phyloP scores from a whole-genome alignment of 179 eudicot genomes.

The Silene vulgaris region DNA sequence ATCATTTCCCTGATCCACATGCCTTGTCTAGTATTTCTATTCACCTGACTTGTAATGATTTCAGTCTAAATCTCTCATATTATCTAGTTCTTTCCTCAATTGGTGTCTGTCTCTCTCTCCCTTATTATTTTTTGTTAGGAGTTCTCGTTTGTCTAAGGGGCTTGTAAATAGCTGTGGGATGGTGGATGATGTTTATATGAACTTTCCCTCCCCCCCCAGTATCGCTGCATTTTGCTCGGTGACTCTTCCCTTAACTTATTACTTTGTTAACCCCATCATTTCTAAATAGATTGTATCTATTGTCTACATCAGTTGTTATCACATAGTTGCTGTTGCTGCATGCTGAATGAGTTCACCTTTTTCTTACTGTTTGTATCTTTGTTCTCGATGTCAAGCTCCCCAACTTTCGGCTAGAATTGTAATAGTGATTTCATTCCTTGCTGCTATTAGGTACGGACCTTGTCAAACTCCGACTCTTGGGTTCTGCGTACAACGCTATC shows the following conservation, averaged over 20 bases:
- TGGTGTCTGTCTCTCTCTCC: not conserved
- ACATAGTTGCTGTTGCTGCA: not conserved
- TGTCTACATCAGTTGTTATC: not conserved
- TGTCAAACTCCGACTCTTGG: constrained; percentile 99
- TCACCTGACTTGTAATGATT: not conserved
- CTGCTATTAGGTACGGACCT: constrained; percentile 74
- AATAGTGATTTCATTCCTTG: constrained; percentile 15
- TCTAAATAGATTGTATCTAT: not conserved
- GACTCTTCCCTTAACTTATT: not conserved
- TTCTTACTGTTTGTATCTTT: not conserved
- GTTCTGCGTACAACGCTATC: constrained; percentile 91
- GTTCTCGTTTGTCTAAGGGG: not conserved
- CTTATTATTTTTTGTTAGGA: not conserved
- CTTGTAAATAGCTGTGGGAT: not conserved
- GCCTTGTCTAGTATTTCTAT: constrained; percentile 14
- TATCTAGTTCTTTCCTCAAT: not conserved
- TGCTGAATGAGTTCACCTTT: not conserved
- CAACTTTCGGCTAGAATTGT: constrained; percentile 1
- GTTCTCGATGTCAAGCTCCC: constrained; percentile 5
- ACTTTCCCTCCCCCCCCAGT: not conserved
- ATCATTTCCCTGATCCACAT: constrained; percentile 12
- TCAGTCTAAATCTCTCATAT: not conserved
- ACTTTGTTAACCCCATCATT: not conserved
- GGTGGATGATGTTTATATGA: not conserved
- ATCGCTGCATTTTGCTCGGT: not conserved